Conservation (phyloP, 2,329 filamentous ascomycete genomes). For the Talaromyces sp. region DNA sequence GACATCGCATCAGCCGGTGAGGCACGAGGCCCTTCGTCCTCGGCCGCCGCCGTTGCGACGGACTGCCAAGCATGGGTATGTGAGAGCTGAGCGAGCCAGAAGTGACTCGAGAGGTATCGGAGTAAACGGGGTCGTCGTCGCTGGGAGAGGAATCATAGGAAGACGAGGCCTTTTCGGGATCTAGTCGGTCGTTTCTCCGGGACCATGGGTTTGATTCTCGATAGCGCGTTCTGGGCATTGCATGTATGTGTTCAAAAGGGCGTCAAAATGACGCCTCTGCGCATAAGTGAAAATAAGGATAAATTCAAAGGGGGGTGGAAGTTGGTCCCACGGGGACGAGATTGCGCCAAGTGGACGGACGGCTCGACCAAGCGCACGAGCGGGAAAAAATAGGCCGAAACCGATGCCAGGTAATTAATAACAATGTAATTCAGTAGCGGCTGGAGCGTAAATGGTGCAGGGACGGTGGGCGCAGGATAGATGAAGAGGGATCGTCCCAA, state of each 20-base stretch:
- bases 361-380: background rate
- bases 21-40: slow-evolving; percentile 40
- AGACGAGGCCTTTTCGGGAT: slow-evolving; percentile 9
- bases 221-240: slow-evolving; percentile 9
- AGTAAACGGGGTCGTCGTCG: slow-evolving; percentile 35
- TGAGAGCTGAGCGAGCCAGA: slow-evolving; percentile 24
- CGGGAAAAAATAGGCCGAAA: background rate
- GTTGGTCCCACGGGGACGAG: background rate
- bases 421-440: background rate
- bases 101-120: slow-evolving; percentile 50
- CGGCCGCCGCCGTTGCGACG: slow-evolving; percentile 27
- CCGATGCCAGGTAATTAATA: background rate
- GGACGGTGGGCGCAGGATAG: background rate
- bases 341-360: background rate
- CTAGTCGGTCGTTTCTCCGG: slow-evolving; percentile 4
- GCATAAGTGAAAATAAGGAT: background rate
- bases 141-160: slow-evolving; percentile 14
- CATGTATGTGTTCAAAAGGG: slow-evolving; percentile 6
- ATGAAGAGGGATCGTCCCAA: background rate
- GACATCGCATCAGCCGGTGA: slow-evolving; percentile 67
- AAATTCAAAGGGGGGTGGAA: background rate
- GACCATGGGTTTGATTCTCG: slow-evolving; percentile 10
- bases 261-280: slow-evolving; percentile 10
- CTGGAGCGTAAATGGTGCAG: background rate
- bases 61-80: slow-evolving; percentile 27